Evolutionary conservation across 2,329 filamentous ascomycete genomes (phyloP).

Genomic region (Colletotrichum gloeosporioides): DNA sequence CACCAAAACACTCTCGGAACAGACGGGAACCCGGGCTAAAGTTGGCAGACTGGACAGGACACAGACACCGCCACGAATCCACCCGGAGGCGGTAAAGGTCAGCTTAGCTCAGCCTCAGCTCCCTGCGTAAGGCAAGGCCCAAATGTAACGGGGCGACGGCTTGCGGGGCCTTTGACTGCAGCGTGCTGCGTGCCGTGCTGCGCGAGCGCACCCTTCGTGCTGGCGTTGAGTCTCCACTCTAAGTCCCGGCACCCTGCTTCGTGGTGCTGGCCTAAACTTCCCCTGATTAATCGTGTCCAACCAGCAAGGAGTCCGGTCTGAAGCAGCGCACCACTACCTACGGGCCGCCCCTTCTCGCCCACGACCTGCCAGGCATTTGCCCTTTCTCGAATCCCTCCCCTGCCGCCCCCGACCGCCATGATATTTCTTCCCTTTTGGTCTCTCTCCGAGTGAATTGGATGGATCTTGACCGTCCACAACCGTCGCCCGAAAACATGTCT

Average conservation of each 20-base stretch:
- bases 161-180: background rate
- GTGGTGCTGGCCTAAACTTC: background rate
- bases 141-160: background rate
- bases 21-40: background rate
- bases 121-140: background rate
- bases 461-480: conserved; percentile 12
- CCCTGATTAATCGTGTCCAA: conserved; percentile 8
- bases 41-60: background rate
- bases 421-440: background rate
- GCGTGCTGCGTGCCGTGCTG: background rate
- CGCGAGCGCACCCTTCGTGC: background rate
- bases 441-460: conserved; percentile 19
- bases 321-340: background rate
- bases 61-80: background rate
- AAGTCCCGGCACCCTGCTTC: background rate
- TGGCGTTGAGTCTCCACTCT: background rate
- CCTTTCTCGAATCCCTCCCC: background rate
- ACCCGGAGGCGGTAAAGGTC: background rate
- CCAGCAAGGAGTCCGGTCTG: background rate
- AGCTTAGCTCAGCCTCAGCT: conserved; percentile 8
- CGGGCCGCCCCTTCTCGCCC: background rate
- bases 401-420: conserved; percentile 12
- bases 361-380: background rate
- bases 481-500: conserved; percentile 51
- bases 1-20: background rate